Percentiles rank a stretch among this genome's conserved stretches.
Conservation (phyloP, 179 eudicot species). For the Silene coronaria region DNA sequence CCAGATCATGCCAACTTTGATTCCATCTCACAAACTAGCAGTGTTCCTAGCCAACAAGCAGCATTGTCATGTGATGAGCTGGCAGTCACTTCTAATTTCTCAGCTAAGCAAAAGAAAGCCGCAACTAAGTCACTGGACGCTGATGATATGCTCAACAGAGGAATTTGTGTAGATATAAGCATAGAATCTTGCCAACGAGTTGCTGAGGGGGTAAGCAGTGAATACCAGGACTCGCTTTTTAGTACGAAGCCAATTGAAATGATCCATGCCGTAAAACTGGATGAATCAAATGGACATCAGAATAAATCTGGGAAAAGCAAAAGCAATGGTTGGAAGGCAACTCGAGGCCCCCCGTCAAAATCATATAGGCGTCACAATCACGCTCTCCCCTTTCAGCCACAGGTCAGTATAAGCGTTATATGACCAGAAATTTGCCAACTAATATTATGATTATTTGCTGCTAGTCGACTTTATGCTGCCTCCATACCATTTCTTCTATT, state of each 20-base stretch:
- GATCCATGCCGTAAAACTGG: background rate
- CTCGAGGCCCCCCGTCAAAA: conserved; percentile 4
- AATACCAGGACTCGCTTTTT: background rate
- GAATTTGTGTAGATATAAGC: background rate
- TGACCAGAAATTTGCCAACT: background rate
- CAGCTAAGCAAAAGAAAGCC: background rate
- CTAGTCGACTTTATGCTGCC: background rate
- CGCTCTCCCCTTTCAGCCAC: background rate
- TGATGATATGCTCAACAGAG: background rate
- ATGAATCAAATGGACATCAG: background rate
- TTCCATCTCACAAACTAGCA: background rate
- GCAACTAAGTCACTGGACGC: background rate
- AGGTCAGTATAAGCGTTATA: background rate
- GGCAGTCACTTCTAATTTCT: background rate
- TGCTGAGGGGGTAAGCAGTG: background rate
- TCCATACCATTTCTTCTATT: no score
- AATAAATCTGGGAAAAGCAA: background rate
- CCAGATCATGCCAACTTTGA: background rate
- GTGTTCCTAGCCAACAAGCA: conserved; percentile 13
- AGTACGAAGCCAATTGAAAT: background rate
- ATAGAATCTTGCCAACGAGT: conserved; percentile 6
- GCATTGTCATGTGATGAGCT: conserved; percentile 6
- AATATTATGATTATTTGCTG: background rate
- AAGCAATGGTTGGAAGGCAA: conserved; percentile 1
- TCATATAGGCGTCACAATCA: conserved; percentile 1